Base-by-base conservation (phyloP, 2,329 filamentous ascomycete genomes). In the Sporothrix euskadiensis region DNA sequence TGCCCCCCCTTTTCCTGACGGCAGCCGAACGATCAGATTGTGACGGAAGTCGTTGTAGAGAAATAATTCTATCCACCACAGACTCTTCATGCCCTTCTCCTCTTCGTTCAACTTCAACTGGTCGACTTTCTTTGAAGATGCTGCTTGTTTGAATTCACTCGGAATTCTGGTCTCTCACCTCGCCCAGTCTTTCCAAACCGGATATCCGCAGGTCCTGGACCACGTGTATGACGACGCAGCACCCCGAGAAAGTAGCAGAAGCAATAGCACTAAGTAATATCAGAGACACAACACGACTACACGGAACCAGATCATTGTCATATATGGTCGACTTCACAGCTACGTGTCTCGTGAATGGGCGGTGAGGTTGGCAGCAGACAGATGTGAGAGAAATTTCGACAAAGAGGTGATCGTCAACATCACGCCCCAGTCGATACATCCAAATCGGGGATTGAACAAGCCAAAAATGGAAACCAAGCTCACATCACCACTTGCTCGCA, bases 211-310 rank as follows among this genome's bases (percentile, higher is more conserved):
- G 16, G 35, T 35, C 54, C 52, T 59, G 52, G 22, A 54, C 5
- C 68, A 47, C 35, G 47, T 22, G 68, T 47, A 41, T 32, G 44
- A 69, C 41, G 44, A 32, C 26, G 26, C 65, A 52, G 26, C 65
- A 12, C 7, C 30, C 65, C 44, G 26, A 54, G 26, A 35, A 41
- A 22, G 8, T 52, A 49, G 6, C 49, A 19, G 30, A 54, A 44
- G 19, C 8, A 32, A 16, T 10, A 5, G 35, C 5, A 30, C 26
- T 26, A 10, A 35, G 44, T n/a, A 68, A 35, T 26, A 12, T 49
- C 14, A 49, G 44, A 69, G 47, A 69, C 44, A 69, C 26, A 30
- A 68, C 65, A 68, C 47, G 65, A 52, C 65, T 19, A 49, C 41
- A 35, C 65, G 65, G 66, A 52, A 69, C 66, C 66, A 54, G 26